Conservation (phyloP, 2,329 filamentous ascomycete genomes). For the Phaeosphaeriaceae sp. region DNA sequence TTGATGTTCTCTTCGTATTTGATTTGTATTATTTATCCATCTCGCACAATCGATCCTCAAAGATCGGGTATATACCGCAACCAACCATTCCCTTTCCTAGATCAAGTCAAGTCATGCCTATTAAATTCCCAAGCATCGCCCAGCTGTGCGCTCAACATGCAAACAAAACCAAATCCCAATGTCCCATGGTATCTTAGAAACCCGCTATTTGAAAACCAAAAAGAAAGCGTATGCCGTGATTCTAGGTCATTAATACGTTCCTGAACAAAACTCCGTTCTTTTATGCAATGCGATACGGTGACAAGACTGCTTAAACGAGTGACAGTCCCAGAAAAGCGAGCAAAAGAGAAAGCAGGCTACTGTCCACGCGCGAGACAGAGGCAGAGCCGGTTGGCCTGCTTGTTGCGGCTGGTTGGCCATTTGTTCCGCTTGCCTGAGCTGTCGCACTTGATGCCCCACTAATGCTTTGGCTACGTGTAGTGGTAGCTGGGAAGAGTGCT, state of each 20-base stretch:
- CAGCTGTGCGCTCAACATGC: neutral
- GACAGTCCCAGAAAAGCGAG: neutral
- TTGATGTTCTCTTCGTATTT: too few species aligned
- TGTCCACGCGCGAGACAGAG: neutral
- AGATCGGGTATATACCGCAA: too few species aligned
- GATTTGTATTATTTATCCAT: too few species aligned
- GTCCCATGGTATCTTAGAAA: neutral
- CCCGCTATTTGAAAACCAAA: neutral
- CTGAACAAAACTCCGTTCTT: neutral
- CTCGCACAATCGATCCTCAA: too few species aligned
- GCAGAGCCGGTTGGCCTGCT: slow-evolving; percentile 9
- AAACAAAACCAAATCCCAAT: neutral
- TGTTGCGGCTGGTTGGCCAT: slow-evolving; percentile 18
- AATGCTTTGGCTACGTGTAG: slow-evolving; percentile 23
- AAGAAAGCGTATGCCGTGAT: too few species aligned
- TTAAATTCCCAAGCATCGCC: neutral
- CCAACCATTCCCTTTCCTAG: neutral
- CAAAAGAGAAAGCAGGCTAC: neutral
- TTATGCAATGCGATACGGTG: neutral
- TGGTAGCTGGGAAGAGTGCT: slow-evolving; percentile 51
- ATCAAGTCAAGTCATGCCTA: neutral
- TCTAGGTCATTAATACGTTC: neutral
- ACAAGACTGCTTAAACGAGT: neutral
- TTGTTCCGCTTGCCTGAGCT: slow-evolving; percentile 19
- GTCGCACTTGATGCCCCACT: slow-evolving; percentile 19